phyloP scores from a whole-genome alignment of 805 yeast species.

The Ascoidea asiatica region DNA sequence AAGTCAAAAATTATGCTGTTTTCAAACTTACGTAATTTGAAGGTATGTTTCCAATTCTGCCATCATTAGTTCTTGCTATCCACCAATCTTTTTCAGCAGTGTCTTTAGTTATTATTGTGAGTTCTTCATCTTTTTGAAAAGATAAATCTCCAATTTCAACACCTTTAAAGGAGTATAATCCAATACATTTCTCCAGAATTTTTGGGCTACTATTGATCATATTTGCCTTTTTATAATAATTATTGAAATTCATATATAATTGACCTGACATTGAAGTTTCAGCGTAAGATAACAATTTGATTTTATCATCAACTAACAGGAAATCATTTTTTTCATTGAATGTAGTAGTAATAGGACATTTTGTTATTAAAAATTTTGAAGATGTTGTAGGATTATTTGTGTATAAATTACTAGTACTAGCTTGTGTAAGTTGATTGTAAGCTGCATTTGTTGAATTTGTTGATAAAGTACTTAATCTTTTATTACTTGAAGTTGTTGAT shows the following conservation, averaged over 20 bases:
- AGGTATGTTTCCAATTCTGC: slow-evolving; percentile 8
- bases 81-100: slow-evolving; percentile 4
- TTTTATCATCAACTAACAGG: not conserved
- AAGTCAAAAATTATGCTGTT: too few species aligned
- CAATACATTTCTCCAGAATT: slow-evolving; percentile 1
- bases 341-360: slow-evolving; percentile 4
- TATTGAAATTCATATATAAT: slow-evolving; percentile 2
- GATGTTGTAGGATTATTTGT: not conserved
- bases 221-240: not conserved
- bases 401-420: not conserved
- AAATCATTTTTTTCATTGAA: slow-evolving; percentile 1
- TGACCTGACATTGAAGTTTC: slow-evolving; percentile 3
- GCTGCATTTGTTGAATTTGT: not conserved
- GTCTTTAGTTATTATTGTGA: slow-evolving; percentile 3
- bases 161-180: slow-evolving; percentile 1
- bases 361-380: slow-evolving; percentile 1
- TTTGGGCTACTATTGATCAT: too few species aligned
- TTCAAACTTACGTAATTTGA: not conserved
- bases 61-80: slow-evolving; percentile 7
- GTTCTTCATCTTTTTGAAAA: slow-evolving; percentile 4
- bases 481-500: not conserved
- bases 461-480: not conserved
- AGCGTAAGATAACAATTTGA: not conserved
- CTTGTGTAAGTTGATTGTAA: not conserved
- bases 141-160: slow-evolving; percentile 6